Evolutionary conservation across 108 stramenopile species (phyloP).

Genomic region (Nitzschia palea): DNA sequence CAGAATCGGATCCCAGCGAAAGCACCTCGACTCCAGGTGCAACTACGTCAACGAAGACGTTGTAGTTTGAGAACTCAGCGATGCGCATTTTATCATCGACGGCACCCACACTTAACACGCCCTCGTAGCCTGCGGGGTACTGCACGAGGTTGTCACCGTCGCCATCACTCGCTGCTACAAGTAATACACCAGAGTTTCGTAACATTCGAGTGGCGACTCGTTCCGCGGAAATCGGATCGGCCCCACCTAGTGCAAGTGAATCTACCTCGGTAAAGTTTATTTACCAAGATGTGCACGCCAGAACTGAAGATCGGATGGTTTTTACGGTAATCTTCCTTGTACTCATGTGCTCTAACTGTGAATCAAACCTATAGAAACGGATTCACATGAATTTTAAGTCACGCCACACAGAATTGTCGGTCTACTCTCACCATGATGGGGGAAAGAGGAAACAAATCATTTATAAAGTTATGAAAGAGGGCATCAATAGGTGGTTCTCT

Average conservation of each 20-base stretch:
- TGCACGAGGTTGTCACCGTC: not conserved
- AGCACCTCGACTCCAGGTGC: conserved; percentile 39
- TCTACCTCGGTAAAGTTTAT: too few relatives aligned
- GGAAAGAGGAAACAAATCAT: too few relatives aligned
- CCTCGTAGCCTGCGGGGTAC: conserved; percentile 49
- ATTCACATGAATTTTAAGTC: conserved; percentile 38
- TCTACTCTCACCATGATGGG: too few relatives aligned
- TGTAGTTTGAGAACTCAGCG: conserved; percentile 18
- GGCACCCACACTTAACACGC: conserved; percentile 47
- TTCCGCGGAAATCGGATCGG: not conserved
- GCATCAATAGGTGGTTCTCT: too few relatives aligned
- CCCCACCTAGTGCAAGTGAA: conserved; percentile 53
- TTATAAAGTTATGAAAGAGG: too few relatives aligned
- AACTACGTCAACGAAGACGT: conserved; percentile 47
- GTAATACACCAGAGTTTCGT: conserved; percentile 42
- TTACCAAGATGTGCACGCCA: too few relatives aligned
- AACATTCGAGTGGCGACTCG: conserved; percentile 9
- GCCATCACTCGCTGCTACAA: conserved; percentile 54
- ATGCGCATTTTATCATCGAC: conserved; percentile 5
- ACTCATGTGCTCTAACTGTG: too few relatives aligned
- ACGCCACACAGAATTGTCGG: too few relatives aligned
- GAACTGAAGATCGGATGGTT: too few relatives aligned
- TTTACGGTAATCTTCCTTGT: too few relatives aligned
- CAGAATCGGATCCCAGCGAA: not conserved
- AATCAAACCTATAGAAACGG: conserved; percentile 43